Evolutionary conservation across 345 rosid species (phyloP).

Genomic region (Aquilaria malaccensis): DNA sequence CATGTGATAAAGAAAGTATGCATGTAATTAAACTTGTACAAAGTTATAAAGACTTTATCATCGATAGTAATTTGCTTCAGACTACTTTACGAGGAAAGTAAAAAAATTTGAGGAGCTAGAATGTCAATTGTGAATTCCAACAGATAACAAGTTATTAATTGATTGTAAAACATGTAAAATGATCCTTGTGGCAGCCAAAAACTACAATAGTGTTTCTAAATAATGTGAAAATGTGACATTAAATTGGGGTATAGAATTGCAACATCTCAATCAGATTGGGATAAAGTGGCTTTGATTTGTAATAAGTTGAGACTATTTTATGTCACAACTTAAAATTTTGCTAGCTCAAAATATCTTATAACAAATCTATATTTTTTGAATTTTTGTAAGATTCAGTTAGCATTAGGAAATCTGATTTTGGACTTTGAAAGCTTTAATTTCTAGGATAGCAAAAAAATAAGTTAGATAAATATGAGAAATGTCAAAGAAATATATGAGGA

Average conservation of each 20-base stretch:
- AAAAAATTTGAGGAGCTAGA: conserved; percentile 7
- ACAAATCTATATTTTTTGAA: conserved; percentile 3
- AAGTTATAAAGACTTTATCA: too few species aligned
- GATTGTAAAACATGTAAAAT: conserved; percentile 8
- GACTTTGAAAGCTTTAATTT: background rate
- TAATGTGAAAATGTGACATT: background rate
- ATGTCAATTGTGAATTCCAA: background rate
- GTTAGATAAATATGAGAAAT: background rate
- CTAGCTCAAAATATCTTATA: background rate
- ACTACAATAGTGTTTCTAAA: conserved; percentile 8
- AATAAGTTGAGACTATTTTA: conserved; percentile 3
- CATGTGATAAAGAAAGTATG: too few species aligned
- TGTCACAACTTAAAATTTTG: background rate
- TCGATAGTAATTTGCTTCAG: conserved; percentile 10
- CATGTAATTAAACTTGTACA: too few species aligned
- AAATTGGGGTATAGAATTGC: background rate
- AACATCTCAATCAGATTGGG: conserved; percentile 13
- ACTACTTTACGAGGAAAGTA: conserved; percentile 1
- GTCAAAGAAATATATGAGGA: background rate
- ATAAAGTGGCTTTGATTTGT: conserved; percentile 2
- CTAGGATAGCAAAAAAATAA: background rate
- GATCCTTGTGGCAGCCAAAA: background rate
- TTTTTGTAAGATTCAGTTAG: background rate
- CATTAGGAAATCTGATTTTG: background rate
- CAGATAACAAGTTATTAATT: conserved; percentile 2